Evolutionary conservation across 768 basidiomycete genomes (phyloP), one percentile per base, ranked within the genome.

Genomic region (Hypsizygus marmoreus): DNA sequence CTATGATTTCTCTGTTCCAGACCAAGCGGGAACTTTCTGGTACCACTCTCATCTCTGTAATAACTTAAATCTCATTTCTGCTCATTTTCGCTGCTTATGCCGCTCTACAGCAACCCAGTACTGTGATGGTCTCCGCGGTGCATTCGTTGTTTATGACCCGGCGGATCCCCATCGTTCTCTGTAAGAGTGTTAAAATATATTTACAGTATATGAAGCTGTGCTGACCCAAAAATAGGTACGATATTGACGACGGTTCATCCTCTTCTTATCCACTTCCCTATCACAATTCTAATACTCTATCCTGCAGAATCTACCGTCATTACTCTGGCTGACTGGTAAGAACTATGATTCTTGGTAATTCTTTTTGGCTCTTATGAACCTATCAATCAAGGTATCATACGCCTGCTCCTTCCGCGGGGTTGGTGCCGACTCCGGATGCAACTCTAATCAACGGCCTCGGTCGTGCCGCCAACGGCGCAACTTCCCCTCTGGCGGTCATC

Each of bases 31-130:
- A 9, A 63, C 62, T 3, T 60, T 45, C 19, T 61, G 63, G 64
- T 66, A 60, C 37, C 61, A 64, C 47, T 57, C 55, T 8, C 63
- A 61, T 45, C 25, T 63, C 2, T 45, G 57, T 56, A 19, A 16
- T 69, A 2, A 13, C 69, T 50, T 42, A 36, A 12, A 19, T 4
- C 13, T 10, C 6, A 19, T 16, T 22, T 23, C 23, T 7, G 19
- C 9, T 19, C 13, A 41, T 36, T 31, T 51, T 50, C 25, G 62
- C 62, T 65, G 60, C 8, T 41, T 64, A 62, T n/a, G n/a, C n/a
- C n/a, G n/a, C n/a, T n/a, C 35, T 59, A 55, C 14, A 55, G 63
- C 63, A 10, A 68, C 69, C 2, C 78, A 80, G 51, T 79, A 78
- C 44, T 80, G 72, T 43, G 72, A 73, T 56, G 72, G 72, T 0